phyloP scores from a whole-genome alignment of 768 basidiomycete genomes.

The Collybia mongolica region DNA sequence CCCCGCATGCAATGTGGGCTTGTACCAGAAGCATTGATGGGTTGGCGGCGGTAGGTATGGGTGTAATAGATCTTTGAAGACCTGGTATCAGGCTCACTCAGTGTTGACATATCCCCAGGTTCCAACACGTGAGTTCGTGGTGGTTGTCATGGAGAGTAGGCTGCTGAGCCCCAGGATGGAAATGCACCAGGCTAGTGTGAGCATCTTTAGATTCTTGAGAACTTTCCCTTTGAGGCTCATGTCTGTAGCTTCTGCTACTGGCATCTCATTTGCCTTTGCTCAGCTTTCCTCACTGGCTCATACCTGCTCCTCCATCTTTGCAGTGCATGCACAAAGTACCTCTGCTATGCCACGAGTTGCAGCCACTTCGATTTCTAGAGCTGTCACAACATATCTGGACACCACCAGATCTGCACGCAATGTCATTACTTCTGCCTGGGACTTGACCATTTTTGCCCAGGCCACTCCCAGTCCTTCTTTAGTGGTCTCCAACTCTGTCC shows the following conservation, averaged over 20 bases:
- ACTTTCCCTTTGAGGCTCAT: background rate
- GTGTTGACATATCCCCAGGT: no score
- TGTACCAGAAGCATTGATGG: constrained; percentile 83
- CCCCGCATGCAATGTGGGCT: constrained; percentile 66
- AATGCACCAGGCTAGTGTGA: background rate
- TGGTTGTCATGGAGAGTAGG: background rate
- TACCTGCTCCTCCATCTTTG: background rate
- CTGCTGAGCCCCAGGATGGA: background rate
- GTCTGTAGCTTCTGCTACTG: background rate
- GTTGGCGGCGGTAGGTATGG: constrained; percentile 54
- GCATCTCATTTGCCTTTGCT: background rate
- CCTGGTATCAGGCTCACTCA: no score
- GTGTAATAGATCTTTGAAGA: no score
- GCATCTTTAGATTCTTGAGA: background rate
- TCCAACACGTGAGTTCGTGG: no score
- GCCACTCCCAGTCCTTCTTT: background rate
- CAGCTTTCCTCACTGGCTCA: background rate
- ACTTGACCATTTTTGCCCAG: background rate
- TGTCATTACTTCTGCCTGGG: no score
- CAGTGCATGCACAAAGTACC: no score
- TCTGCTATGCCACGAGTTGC: no score
- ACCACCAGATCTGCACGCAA: no score
- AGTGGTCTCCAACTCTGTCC: background rate
- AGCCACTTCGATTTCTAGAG: no score
- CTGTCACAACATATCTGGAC: no score